A percentile compares a stretch with the other conserved stretches of the same genome.
These are phyloP conservation scores for Carex parvula DNA, from an alignment of 176 grass and related monocot genomes.

Conservation along the genomic window DNA sequence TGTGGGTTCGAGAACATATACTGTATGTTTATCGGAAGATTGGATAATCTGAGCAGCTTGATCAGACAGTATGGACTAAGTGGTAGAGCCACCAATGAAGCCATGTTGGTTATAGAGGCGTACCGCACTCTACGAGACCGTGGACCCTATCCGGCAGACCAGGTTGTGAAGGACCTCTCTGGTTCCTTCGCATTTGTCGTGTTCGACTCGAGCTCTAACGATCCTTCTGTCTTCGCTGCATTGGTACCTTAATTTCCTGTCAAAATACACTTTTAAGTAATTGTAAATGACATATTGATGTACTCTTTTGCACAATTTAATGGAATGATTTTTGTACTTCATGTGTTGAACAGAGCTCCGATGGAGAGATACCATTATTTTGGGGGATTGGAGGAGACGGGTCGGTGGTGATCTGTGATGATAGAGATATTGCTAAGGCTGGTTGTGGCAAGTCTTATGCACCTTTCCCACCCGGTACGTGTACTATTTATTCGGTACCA, in stretches of 20 bases:
- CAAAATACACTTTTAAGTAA: too few relatives aligned
- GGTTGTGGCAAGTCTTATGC: constrained; percentile 78
- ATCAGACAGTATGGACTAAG: constrained; percentile 89
- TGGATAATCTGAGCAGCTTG: constrained; percentile 70
- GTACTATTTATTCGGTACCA: not conserved
- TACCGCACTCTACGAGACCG: constrained; percentile 94
- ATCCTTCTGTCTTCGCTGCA: constrained; percentile 55
- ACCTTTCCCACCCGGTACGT: constrained; percentile 58
- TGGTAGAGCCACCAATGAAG: constrained; percentile 57
- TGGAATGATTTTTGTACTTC: not conserved
- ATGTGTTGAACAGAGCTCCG: constrained; percentile 39
- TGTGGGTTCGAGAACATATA: constrained; percentile 75
- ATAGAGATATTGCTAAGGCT: constrained; percentile 49
- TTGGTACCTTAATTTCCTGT: constrained; percentile 21
- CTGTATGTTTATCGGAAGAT: constrained; percentile 62
- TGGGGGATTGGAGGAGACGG: constrained; percentile 82
- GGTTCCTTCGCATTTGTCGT: constrained; percentile 88
- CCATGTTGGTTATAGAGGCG: constrained; percentile 66
- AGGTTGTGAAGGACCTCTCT: constrained; percentile 82
- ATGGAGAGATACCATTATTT: constrained; percentile 49
- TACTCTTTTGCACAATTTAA: not conserved
- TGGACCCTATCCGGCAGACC: constrained; percentile 88
- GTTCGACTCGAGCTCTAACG: constrained; percentile 58
- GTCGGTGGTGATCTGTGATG: constrained; percentile 85
- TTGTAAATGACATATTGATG: not conserved